These are phyloP conservation scores for Dothidotthia symphoricarpi DNA, from an alignment of 2,329 filamentous ascomycete species.

Conservation along the genomic window DNA sequence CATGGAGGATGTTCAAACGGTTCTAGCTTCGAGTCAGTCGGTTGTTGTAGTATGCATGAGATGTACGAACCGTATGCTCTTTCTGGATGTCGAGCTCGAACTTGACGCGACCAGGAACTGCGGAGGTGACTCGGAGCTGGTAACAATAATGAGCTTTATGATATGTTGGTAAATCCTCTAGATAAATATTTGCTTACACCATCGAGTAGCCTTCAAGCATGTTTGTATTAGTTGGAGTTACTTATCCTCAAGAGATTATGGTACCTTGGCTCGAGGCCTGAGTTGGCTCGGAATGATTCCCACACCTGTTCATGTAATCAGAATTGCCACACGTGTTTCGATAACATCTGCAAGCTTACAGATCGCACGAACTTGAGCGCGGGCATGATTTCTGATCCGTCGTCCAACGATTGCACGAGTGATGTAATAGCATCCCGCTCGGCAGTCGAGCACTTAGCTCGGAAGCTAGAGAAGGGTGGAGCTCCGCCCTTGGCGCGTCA, in stretches of 20 bases:
- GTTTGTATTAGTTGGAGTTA: slow-evolving; percentile 1
- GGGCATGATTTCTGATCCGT: slow-evolving; percentile 25
- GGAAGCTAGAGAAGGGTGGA: slow-evolving; percentile 22
- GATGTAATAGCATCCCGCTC: slow-evolving; percentile 24
- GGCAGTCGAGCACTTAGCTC: slow-evolving; percentile 15
- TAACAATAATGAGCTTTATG: not conserved
- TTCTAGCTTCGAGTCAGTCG: slow-evolving; percentile 54
- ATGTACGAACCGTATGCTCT: slow-evolving; percentile 65
- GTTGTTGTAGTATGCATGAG: not conserved
- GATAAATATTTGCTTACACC: slow-evolving; percentile 28
- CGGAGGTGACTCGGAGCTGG: slow-evolving; percentile 66
- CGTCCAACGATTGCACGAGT: slow-evolving; percentile 13
- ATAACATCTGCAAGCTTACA: slow-evolving; percentile 45
- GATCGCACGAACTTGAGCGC: slow-evolving; percentile 64
- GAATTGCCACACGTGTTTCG: not conserved
- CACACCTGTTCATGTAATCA: slow-evolving; percentile 61
- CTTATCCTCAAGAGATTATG: not conserved
- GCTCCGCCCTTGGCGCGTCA: slow-evolving; percentile 26
- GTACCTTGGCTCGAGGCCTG: slow-evolving; percentile 85
- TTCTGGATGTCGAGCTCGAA: slow-evolving; percentile 74
- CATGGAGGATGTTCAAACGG: slow-evolving; percentile 72
- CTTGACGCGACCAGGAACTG: slow-evolving; percentile 65
- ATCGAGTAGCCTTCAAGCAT: slow-evolving; percentile 41
- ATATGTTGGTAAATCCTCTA: not conserved
- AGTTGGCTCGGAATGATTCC: slow-evolving; percentile 81